phyloP scores from a whole-genome alignment of 2,329 filamentous ascomycete genomes.

The Colletotrichum tofieldiae region DNA sequence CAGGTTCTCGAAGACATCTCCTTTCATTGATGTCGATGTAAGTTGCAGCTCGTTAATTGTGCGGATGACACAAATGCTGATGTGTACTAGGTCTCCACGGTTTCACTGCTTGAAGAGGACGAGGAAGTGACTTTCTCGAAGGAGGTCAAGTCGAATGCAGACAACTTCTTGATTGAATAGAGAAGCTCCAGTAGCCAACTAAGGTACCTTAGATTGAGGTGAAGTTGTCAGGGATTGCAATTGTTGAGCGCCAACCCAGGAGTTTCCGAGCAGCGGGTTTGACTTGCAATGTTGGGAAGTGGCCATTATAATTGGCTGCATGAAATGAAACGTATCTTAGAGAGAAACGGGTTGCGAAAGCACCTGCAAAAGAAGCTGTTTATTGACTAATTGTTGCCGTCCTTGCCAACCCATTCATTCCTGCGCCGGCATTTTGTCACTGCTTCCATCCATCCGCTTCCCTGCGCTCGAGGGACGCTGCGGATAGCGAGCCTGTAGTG shows the following conservation, averaged over 20 bases:
- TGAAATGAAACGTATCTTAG: constrained; percentile 42
- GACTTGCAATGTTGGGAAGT: constrained; percentile 33
- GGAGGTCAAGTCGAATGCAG: constrained; percentile 83
- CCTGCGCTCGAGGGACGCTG: background rate
- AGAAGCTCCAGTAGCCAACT: constrained; percentile 33
- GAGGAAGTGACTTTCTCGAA: constrained; percentile 88
- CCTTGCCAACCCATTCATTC: background rate
- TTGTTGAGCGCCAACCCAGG: constrained; percentile 34
- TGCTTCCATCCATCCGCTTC: background rate
- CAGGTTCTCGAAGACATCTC: constrained; percentile 86
- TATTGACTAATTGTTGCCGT: background rate
- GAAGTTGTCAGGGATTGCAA: constrained; percentile 19
- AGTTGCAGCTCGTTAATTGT: constrained; percentile 57
- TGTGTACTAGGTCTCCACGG: constrained; percentile 70
- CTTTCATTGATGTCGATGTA: constrained; percentile 95
- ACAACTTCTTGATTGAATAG: constrained; percentile 84
- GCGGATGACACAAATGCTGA: constrained; percentile 7
- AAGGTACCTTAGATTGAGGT: constrained; percentile 30
- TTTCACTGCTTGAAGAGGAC: constrained; percentile 80
- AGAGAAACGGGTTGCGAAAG: constrained; percentile 18
- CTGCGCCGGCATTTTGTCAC: background rate
- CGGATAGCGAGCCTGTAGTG: constrained; percentile 2
- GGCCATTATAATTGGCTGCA: constrained; percentile 35
- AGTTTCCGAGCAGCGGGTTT: constrained; percentile 41
- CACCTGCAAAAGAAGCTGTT: constrained; percentile 30